Percentiles rank a stretch among this genome's conserved stretches.
phyloP scores from a whole-genome alignment of 495 filamentous ascomycete genomes.

The Penicillium coffeae region DNA sequence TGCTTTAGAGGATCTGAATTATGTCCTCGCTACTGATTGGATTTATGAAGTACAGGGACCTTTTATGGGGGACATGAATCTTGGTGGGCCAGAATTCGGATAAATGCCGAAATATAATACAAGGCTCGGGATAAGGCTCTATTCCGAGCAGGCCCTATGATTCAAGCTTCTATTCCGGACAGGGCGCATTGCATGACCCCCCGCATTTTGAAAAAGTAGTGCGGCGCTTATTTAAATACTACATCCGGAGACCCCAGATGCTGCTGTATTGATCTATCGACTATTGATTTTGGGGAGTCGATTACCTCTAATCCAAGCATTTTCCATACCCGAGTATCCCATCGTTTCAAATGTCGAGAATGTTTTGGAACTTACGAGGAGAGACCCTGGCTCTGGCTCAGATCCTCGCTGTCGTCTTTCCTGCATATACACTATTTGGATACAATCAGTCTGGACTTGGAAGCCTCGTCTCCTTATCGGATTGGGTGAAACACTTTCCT shows the following conservation, averaged over 20 bases:
- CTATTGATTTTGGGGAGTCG: too few species aligned
- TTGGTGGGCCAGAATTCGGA: neutral
- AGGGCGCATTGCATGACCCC: slow-evolving; percentile 5
- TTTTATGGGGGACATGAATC: slow-evolving; percentile 5
- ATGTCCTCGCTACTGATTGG: slow-evolving; percentile 7
- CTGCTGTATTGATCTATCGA: too few species aligned
- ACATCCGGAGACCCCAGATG: neutral
- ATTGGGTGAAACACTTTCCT: slow-evolving; percentile 39
- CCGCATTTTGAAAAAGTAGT: neutral
- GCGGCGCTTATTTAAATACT: neutral
- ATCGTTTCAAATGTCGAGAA: slow-evolving; percentile 1
- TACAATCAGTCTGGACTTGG: slow-evolving; percentile 23
- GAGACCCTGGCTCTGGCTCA: slow-evolving; percentile 10
- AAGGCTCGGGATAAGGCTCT: neutral
- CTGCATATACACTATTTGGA: slow-evolving; percentile 23
- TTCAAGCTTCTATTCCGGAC: slow-evolving; percentile 6
- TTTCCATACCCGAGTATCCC: too few species aligned
- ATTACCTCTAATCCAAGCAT: too few species aligned
- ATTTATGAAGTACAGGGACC: slow-evolving; percentile 1
- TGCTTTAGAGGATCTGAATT: slow-evolving; percentile 2
- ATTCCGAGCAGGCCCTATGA: slow-evolving; percentile 3
- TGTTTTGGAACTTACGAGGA: slow-evolving; percentile 23
- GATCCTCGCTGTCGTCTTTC: slow-evolving; percentile 18
- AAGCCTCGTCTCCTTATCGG: slow-evolving; percentile 8
- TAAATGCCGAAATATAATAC: slow-evolving; percentile 1